These are phyloP conservation scores for Tricholoma matsutake DNA, from an alignment of 768 basidiomycete genomes.

Conservation along the genomic window DNA sequence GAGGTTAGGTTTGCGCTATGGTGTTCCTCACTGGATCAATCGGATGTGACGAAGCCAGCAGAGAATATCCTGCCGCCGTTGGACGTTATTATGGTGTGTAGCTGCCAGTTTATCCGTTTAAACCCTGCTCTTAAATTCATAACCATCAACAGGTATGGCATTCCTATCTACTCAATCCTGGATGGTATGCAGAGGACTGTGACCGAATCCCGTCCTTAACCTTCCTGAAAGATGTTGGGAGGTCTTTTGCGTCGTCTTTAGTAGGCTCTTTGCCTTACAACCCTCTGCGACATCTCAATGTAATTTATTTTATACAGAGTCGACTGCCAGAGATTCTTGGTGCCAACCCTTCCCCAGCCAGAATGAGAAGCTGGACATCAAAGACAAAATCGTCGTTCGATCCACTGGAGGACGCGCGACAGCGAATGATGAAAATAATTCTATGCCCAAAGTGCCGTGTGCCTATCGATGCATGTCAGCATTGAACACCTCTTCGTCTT, in stretches of 20 bases:
- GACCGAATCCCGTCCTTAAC: conserved; percentile 18
- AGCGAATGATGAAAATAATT: not conserved
- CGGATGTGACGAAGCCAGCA: not conserved
- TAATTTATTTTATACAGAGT: not conserved
- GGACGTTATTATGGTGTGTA: conserved; percentile 20
- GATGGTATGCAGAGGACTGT: conserved; percentile 32
- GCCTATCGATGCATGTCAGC: conserved; percentile 25
- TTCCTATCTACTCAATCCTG: conserved; percentile 22
- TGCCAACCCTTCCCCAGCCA: conserved; percentile 7
- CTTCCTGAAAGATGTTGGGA: conserved; percentile 20
- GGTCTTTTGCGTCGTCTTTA: not conserved
- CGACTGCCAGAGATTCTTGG: not conserved
- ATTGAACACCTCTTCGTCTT: not conserved
- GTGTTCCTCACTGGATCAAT: conserved; percentile 7
- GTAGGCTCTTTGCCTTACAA: not conserved
- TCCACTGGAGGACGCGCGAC: not conserved
- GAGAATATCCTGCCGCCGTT: conserved; percentile 13
- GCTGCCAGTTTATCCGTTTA: too few species aligned
- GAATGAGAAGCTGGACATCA: conserved; percentile 17
- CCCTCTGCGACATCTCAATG: not conserved
- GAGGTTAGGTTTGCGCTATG: conserved; percentile 16
- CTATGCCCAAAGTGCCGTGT: not conserved
- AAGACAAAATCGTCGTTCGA: not conserved
- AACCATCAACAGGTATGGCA: conserved; percentile 20
- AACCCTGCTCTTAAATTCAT: not conserved